phyloP scores from a whole-genome alignment of 331 rosid genomes.

The Quercus tomentella region DNA sequence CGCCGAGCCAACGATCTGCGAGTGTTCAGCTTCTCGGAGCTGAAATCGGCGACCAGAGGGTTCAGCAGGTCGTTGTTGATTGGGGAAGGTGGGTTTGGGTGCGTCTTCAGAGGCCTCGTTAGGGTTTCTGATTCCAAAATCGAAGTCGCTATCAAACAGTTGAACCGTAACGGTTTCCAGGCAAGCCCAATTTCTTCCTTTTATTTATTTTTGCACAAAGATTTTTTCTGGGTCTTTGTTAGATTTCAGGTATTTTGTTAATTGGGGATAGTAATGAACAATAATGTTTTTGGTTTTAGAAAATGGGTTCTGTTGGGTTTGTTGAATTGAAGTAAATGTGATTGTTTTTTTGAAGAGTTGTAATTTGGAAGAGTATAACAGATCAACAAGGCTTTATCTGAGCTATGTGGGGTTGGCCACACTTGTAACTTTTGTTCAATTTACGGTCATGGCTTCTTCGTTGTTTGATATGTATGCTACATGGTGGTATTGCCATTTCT shows the following conservation, averaged over 20 bases:
- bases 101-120: slow-evolving; percentile 61
- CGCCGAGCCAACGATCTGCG: slow-evolving; percentile 75
- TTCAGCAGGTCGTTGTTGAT: slow-evolving; percentile 67
- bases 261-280: not conserved
- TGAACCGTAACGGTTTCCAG: slow-evolving; percentile 90
- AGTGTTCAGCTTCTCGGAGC: slow-evolving; percentile 65
- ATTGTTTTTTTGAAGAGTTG: too few species aligned
- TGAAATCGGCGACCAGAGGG: slow-evolving; percentile 77
- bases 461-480: too few species aligned
- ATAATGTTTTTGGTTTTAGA: not conserved
- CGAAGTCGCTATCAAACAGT: slow-evolving; percentile 83
- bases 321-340: too few species aligned
- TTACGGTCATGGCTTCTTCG: not conserved
- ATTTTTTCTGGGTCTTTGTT: not conserved
- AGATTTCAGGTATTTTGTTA: not conserved
- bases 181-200: slow-evolving; percentile 34
- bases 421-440: not conserved
- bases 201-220: too few species aligned
- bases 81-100: slow-evolving; percentile 96
- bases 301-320: not conserved
- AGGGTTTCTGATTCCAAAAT: slow-evolving; percentile 26
- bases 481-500: too few species aligned
- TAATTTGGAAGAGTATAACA: not conserved
- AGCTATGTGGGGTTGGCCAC: not conserved
- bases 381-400: not conserved